Evolutionary conservation across 2,329 filamentous ascomycete genomes (phyloP).

Genomic region (Xylariaceae sp.): DNA sequence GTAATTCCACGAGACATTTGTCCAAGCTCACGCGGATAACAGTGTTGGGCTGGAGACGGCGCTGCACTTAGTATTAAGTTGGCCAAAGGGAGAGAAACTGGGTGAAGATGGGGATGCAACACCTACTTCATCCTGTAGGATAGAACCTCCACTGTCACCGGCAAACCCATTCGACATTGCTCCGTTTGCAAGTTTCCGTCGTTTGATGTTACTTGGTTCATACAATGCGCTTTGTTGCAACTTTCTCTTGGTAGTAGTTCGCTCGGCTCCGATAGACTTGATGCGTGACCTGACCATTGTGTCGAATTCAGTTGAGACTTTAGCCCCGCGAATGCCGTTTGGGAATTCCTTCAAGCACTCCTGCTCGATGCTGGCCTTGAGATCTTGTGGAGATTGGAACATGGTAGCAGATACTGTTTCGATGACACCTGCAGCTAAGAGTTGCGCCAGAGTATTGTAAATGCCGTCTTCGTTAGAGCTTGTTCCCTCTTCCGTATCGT

Average conservation of each 20-base stretch:
- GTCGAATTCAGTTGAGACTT: constrained; percentile 59
- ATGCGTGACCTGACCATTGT: constrained; percentile 21
- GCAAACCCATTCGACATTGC: constrained; percentile 33
- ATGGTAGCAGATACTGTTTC: constrained; percentile 55
- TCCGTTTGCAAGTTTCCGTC: constrained; percentile 50
- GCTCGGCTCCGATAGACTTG: constrained; percentile 22
- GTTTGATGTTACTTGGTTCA: constrained; percentile 37
- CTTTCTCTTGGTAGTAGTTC: constrained; percentile 24
- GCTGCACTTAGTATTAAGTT: too few species aligned
- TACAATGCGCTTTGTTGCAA: constrained; percentile 20
- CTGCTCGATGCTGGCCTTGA: constrained; percentile 56
- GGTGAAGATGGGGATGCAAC: too few species aligned
- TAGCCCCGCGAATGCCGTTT: constrained; percentile 53
- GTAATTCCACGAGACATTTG: constrained; percentile 75
- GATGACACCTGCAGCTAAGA: constrained; percentile 62
- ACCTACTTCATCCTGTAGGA: constrained; percentile 46
- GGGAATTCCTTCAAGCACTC: constrained; percentile 53
- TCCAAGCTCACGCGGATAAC: constrained; percentile 78
- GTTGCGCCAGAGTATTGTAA: constrained; percentile 45
- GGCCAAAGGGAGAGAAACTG: too few species aligned
- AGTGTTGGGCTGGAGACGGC: constrained; percentile 56
- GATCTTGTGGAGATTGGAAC: constrained; percentile 57
- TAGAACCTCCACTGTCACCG: constrained; percentile 38
- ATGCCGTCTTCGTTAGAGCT: constrained; percentile 38
- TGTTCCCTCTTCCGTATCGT: constrained; percentile 19